A percentile compares a stretch with the other conserved stretches of the same genome.
Conservation (phyloP, 2,329 filamentous ascomycete genomes). For the Endothia cerciana region DNA sequence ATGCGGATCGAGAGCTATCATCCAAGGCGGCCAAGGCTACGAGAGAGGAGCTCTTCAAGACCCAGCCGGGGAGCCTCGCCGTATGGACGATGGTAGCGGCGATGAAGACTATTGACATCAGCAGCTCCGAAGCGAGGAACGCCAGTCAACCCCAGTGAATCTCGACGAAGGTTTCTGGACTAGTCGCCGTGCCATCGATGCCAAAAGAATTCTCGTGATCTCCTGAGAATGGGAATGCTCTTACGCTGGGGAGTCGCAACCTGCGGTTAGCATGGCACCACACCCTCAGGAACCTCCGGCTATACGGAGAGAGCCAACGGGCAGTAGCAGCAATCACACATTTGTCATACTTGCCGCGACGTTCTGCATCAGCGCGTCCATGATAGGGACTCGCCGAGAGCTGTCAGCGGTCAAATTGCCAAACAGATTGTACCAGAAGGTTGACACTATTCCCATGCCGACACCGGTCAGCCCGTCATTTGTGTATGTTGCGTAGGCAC, state of each 20-base stretch:
- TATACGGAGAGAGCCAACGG: no score
- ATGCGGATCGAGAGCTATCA: neutral
- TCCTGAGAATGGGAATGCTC: neutral
- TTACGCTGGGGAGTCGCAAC: neutral
- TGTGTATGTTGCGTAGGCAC: no score
- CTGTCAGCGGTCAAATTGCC: no score
- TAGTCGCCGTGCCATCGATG: neutral
- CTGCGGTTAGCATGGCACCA: neutral
- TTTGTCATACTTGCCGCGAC: no score
- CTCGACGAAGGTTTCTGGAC: neutral
- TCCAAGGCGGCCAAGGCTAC: neutral
- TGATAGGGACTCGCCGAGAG: no score
- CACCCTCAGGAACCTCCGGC: neutral
- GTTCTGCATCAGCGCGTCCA: no score
- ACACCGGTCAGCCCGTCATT: no score
- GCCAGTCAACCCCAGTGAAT: neutral
- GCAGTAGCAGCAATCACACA: no score
- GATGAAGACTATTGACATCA: neutral
- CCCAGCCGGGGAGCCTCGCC: no score
- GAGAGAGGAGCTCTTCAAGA: neutral
- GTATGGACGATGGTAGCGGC: neutral
- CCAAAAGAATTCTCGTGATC: neutral
- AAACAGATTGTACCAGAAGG: no score
- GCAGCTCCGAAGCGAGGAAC: neutral
- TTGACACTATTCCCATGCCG: no score